Base-by-base conservation (phyloP, 1,139 yeast genomes). In the Lodderomyces oxycetoniae region DNA sequence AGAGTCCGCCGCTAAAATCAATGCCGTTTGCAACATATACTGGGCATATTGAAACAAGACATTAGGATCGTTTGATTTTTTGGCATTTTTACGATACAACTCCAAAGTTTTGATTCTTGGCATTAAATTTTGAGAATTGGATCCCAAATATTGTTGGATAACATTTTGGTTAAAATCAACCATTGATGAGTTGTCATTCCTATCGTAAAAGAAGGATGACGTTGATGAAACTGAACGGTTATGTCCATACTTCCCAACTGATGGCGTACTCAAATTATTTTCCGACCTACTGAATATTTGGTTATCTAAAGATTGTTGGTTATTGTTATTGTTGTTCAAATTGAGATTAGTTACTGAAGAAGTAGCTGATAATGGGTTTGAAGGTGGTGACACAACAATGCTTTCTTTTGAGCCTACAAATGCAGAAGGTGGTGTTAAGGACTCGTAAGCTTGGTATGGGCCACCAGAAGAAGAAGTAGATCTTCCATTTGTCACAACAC, bases 41-140 rank as follows among this genome's bases (percentile, higher is more conserved):
- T 88, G 95, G 1, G 96, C 96, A 53, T 86, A 88, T 51, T 87
- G 91, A 57, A 87, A 87, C 48, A 88, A 74, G 13, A 86, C 82
- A 17, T 75, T 77, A 1, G 96, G 95, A 52, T 89, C 96, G 50
- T 80, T 81, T 11, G 89, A 76, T 49, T 80, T 84, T 50, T 81
- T 82, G 14, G 95, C 95, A 50, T 86, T 89, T 47, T 82, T 74
- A 36, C 93, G 72, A 61, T 89, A 89, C 64, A 87, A 68, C 47
- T 89, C 96, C 42, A 91, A 77, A 6, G 96, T 87, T 53, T 84
- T 79, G 57, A 85, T 77, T 43, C 95, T 70, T 9, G 96, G 93
- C 51, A 87, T 60, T 43, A 87, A 66, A 20, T 69, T 59, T 42
- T 58, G 50, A 31, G 71, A 63, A 45, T 73, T 71, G 28, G 39